Evolutionary conservation across 345 rosid genomes (phyloP).

Genomic region (Conringia planisiliqua): DNA sequence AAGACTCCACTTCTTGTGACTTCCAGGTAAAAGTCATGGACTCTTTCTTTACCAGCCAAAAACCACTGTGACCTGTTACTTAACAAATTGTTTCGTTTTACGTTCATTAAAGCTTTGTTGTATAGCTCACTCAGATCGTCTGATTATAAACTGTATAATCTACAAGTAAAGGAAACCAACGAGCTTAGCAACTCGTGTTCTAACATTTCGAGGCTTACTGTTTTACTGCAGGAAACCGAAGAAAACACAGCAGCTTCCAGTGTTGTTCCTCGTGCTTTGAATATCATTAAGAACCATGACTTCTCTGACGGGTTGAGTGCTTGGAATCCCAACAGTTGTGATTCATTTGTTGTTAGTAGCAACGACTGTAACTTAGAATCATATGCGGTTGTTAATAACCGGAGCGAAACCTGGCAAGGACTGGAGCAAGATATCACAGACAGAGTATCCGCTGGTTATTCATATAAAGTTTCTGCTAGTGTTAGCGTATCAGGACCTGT

Average conservation of each 20-base stretch:
- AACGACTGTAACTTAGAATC: slow-evolving; percentile 36
- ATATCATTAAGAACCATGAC: slow-evolving; percentile 65
- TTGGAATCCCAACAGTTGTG: slow-evolving; percentile 75
- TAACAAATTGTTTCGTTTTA: not conserved
- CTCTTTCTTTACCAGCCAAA: not conserved
- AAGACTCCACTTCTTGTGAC: slow-evolving; percentile 38
- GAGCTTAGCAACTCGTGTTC: not conserved
- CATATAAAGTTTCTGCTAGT: slow-evolving; percentile 61
- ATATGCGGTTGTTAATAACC: slow-evolving; percentile 72
- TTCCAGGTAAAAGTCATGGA: slow-evolving; percentile 34
- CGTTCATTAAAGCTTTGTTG: not conserved
- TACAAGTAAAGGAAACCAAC: no score
- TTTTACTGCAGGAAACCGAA: slow-evolving; percentile 16
- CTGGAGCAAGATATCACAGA: slow-evolving; percentile 86
- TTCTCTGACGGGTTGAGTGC: slow-evolving; percentile 66
- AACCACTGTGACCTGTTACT: not conserved
- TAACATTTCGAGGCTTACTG: not conserved
- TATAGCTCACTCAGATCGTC: not conserved
- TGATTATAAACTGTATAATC: not conserved
- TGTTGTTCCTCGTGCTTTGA: slow-evolving; percentile 15
- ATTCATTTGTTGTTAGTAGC: slow-evolving; percentile 54
- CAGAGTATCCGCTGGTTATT: slow-evolving; percentile 50
- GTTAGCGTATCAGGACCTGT: slow-evolving; percentile 71
- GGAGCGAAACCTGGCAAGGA: slow-evolving; percentile 92
- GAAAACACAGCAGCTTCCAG: not conserved